Conservation (phyloP, 73 alveolate species). For the Urostyla sp. region DNA sequence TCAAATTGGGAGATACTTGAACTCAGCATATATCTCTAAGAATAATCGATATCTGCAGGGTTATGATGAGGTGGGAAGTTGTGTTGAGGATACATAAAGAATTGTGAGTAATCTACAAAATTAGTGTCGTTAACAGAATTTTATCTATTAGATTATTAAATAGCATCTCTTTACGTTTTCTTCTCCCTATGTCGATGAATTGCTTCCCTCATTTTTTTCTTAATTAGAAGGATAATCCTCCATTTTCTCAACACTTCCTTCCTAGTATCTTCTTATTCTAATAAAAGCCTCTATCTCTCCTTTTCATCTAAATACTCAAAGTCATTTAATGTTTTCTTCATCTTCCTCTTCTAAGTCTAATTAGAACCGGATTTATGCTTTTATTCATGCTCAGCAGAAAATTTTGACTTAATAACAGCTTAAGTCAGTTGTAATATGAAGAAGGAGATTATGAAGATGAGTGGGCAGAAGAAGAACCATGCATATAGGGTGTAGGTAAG, state of each 20-base stretch:
- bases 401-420: slow-evolving; percentile 72
- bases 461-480: slow-evolving; percentile 57
- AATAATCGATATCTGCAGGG: too few species aligned
- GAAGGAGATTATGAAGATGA: slow-evolving; percentile 72
- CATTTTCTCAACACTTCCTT: slow-evolving; percentile 31
- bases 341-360: not conserved
- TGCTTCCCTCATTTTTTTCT: not conserved
- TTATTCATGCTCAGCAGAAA: slow-evolving; percentile 63
- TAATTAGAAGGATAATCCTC: slow-evolving; percentile 23
- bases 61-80: too few species aligned
- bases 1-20: too few species aligned
- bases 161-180: too few species aligned
- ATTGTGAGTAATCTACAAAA: too few species aligned
- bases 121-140: too few species aligned
- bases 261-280: not conserved
- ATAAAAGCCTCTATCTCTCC: not conserved
- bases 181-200: too few species aligned
- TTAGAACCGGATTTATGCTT: slow-evolving; percentile 30
- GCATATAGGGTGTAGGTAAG: slow-evolving; percentile 59
- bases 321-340: not conserved
- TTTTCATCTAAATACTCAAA: slow-evolving; percentile 20
- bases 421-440: slow-evolving; percentile 67
- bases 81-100: too few species aligned
- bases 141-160: too few species aligned
- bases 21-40: too few species aligned